A percentile compares a stretch with the other conserved stretches of the same genome.
These are phyloP conservation scores for Colletotrichum sidae DNA, from an alignment of 2,329 filamentous ascomycete genomes.

Conservation along the genomic window DNA sequence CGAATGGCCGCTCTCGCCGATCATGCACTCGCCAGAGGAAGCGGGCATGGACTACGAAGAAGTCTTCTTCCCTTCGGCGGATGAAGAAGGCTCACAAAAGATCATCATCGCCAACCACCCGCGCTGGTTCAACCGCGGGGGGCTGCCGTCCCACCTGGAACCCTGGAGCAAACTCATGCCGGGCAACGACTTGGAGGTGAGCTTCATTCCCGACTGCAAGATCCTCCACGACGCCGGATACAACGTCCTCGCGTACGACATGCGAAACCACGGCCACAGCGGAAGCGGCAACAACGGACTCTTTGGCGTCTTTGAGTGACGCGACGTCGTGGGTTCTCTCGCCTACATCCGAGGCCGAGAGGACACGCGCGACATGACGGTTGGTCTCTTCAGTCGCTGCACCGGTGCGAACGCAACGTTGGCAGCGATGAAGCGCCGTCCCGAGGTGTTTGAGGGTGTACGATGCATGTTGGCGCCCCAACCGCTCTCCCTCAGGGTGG, in stretches of 20 bases:
- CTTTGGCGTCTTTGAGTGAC: conserved; percentile 17
- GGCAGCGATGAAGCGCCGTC: conserved; percentile 14
- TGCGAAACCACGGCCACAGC: conserved; percentile 25
- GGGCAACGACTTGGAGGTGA: conserved; percentile 23
- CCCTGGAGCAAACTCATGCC: conserved; percentile 2
- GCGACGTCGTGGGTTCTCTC: conserved; percentile 28
- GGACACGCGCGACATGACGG: conserved; percentile 15
- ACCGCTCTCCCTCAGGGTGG: not conserved
- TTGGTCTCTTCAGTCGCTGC: conserved; percentile 25
- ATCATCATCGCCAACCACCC: conserved; percentile 30
- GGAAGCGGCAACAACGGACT: conserved; percentile 12
- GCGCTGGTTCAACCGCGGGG: conserved; percentile 21
- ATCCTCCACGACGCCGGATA: conserved; percentile 30
- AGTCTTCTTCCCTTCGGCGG: conserved; percentile 23
- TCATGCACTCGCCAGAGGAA: conserved; percentile 1
- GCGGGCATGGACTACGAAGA: conserved; percentile 20
- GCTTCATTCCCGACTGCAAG: conserved; percentile 33
- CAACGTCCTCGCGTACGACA: conserved; percentile 48
- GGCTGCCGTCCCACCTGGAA: conserved; percentile 14
- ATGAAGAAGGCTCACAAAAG: too few species aligned
- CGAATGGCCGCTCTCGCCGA: not conserved
- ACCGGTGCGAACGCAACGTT: conserved; percentile 25
- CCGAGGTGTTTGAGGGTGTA: conserved; percentile 21
- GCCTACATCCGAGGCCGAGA: conserved; percentile 15
- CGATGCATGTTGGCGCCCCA: conserved; percentile 13